phyloP scores from a whole-genome alignment of 768 basidiomycete species.

The Chiua virens region DNA sequence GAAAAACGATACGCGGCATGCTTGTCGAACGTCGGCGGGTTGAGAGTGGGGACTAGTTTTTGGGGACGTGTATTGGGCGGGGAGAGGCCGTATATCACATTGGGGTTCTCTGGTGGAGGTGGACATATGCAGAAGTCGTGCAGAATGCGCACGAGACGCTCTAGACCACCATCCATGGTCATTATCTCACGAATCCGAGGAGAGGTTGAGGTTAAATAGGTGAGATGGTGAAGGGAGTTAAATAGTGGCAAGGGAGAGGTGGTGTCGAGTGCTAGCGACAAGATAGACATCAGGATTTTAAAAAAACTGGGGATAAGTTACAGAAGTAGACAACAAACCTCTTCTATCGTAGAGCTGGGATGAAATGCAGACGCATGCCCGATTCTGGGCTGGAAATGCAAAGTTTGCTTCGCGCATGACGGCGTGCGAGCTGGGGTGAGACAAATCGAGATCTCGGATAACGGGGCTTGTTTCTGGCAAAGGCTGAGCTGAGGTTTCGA shows the following conservation, averaged over 20 bases:
- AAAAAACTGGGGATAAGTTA: not conserved
- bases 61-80: constrained; percentile 60
- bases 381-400: constrained; percentile 90
- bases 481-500: not conserved
- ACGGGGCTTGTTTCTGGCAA: constrained; percentile 1
- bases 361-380: constrained; percentile 92
- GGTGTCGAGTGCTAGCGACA: constrained; percentile 47
- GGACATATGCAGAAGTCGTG: constrained; percentile 86
- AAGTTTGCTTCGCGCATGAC: constrained; percentile 94
- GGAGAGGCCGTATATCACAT: constrained; percentile 73
- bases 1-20: constrained; percentile 87
- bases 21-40: constrained; percentile 72
- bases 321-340: constrained; percentile 51
- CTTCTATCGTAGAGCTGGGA: constrained; percentile 93
- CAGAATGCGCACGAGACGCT: constrained; percentile 89
- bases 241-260: constrained; percentile 67
- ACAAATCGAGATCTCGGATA: constrained; percentile 20
- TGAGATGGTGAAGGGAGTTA: constrained; percentile 94
- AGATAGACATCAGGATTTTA: constrained; percentile 8
- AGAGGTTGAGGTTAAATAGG: constrained; percentile 95
- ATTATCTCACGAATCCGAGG: constrained; percentile 98
- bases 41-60: constrained; percentile 58
- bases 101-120: constrained; percentile 77
- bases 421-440: constrained; percentile 19
- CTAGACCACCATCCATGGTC: constrained; percentile 96